Evolutionary conservation across 176 grass and related monocot genomes (phyloP).

Genomic region (Hordeum marinum): DNA sequence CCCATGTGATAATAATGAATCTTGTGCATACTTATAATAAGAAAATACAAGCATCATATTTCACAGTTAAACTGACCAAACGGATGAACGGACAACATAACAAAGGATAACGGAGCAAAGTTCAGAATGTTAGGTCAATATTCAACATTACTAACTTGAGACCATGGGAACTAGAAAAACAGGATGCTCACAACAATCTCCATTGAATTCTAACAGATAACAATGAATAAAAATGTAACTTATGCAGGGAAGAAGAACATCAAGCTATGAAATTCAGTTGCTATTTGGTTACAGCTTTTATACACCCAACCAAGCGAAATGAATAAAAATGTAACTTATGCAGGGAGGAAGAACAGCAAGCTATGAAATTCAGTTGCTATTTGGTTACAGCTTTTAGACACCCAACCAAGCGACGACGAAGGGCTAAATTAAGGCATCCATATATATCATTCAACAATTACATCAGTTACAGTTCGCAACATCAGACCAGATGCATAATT

Average conservation of each 20-base stretch:
- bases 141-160: too few relatives aligned
- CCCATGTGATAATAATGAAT: neutral
- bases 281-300: neutral
- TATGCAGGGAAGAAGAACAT: too few relatives aligned
- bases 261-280: neutral
- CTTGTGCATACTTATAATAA: neutral
- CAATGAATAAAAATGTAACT: too few relatives aligned
- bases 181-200: too few relatives aligned
- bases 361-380: neutral
- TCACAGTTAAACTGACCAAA: neutral
- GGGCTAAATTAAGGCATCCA: neutral
- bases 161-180: neutral
- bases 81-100: too few relatives aligned
- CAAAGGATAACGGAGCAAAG: too few relatives aligned
- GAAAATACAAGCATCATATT: neutral
- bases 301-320: neutral
- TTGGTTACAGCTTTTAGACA: neutral
- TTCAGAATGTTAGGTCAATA: neutral
- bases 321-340: neutral
- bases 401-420: neutral
- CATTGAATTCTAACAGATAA: too few relatives aligned
- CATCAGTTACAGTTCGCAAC: neutral
- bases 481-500: neutral
- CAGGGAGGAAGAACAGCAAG: neutral
- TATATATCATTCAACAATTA: neutral